Evolutionary conservation across 1,284 basidiomycete species (phyloP).

Genomic region (Rhizopogon parksii): DNA sequence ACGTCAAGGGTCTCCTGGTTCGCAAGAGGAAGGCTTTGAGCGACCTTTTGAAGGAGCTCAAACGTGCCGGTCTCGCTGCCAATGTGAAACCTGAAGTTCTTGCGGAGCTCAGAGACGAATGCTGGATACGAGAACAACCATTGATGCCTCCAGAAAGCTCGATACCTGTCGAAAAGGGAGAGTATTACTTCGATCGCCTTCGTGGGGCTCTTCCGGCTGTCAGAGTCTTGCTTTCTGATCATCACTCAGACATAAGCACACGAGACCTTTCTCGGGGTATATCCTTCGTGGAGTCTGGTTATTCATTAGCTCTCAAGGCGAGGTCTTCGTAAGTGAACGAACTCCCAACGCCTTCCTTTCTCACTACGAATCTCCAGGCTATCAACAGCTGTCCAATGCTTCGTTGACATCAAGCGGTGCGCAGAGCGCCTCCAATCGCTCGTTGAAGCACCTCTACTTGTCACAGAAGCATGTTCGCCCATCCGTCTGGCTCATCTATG

Average conservation of each 20-base stretch:
- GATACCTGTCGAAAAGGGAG: slow-evolving; percentile 35
- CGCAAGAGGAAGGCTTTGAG: slow-evolving; percentile 91
- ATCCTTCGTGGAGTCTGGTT: slow-evolving; percentile 75
- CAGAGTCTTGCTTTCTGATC: slow-evolving; percentile 57
- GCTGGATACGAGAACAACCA: slow-evolving; percentile 65
- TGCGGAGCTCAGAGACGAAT: slow-evolving; percentile 52
- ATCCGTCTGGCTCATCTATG: slow-evolving; percentile 26
- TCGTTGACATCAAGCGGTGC: not conserved
- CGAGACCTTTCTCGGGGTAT: slow-evolving; percentile 81
- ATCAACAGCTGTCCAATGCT: not conserved
- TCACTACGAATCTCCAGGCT: not conserved
- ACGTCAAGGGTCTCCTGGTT: slow-evolving; percentile 69
- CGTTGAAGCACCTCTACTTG: slow-evolving; percentile 17
- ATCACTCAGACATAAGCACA: slow-evolving; percentile 79
- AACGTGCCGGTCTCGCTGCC: slow-evolving; percentile 70
- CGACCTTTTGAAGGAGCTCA: slow-evolving; percentile 87
- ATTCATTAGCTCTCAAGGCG: slow-evolving; percentile 53
- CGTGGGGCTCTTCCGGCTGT: slow-evolving; percentile 65
- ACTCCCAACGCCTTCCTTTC: not conserved
- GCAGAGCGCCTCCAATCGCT: slow-evolving; percentile 11
- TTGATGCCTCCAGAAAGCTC: slow-evolving; percentile 25
- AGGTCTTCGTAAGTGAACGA: slow-evolving; percentile 36
- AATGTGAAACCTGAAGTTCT: slow-evolving; percentile 72
- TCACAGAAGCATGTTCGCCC: slow-evolving; percentile 12
- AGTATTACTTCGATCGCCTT: slow-evolving; percentile 71